Base-by-base conservation (phyloP, 805 yeast species). In the Candida broadrunensis region DNA sequence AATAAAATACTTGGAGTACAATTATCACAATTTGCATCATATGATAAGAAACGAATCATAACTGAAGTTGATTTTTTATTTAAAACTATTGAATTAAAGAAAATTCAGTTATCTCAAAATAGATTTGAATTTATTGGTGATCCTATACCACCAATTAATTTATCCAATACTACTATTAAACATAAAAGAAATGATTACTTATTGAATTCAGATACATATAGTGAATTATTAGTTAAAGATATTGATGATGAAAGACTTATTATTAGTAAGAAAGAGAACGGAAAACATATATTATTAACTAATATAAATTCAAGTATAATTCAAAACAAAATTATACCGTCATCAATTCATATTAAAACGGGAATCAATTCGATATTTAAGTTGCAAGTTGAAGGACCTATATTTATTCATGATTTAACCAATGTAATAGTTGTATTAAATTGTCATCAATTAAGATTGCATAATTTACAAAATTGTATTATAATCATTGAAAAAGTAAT, bases 371-470 rank as follows among this genome's bases (percentile, higher is more conserved):
- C 52, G 5, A 23, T 55, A 1, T 25, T 64, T 14, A 23, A 33
- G 3, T 23, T 66, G 1, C 30, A 40, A 2, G 50, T 56, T 33
- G 43, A 46, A 1, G 73, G 72, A 13, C 66, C 72, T 3, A 49
- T 67, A 1, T 57, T 57, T 36, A 37, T 61, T 9, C 61, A 57
- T 20, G 52, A 55, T 31, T 20, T 61, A 16, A 13, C 13, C 7
- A 37, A 60, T 33, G 38, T 49, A 18, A 37, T 51, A 3, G 29
- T 64, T 6, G 30, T 48, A 11, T 18, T 61, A 9, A 38, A 42
- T 19, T 58, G 66, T 36, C 69, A 65, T 43, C 71, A 65, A 45
- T 45, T 54, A 24, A 37, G 71, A 21, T 42, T 63, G 25, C 68
- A 60, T 39, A 46, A 53, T 20, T 37, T 56, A 3, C 32, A 23